A percentile compares a stretch with the other conserved stretches of the same genome.
Evolutionary conservation across 495 filamentous ascomycete genomes (phyloP).

Genomic region (Lepraria neglecta): DNA sequence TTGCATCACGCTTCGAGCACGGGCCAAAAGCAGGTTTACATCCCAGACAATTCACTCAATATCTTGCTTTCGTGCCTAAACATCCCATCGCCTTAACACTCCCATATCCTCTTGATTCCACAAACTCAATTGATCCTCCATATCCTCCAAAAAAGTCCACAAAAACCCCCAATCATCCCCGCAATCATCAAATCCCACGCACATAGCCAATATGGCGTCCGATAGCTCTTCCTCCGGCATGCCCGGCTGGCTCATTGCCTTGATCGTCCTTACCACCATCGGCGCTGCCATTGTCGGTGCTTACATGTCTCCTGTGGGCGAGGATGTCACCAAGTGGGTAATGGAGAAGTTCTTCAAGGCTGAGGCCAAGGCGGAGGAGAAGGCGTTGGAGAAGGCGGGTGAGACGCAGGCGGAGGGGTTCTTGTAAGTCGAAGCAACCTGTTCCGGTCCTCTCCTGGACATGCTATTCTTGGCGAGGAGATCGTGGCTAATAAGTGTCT

Average conservation of each 20-base stretch:
- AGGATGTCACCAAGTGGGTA: slow-evolving; percentile 15
- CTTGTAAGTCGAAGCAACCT: slow-evolving; percentile 11
- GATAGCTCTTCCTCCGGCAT: slow-evolving; percentile 1
- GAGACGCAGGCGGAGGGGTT: slow-evolving; percentile 19
- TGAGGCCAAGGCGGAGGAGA: slow-evolving; percentile 24
- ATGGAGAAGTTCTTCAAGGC: slow-evolving; percentile 24
- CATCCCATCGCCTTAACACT: background rate
- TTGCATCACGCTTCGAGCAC: background rate
- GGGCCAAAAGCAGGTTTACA: slow-evolving; percentile 4
- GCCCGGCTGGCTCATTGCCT: slow-evolving; percentile 3
- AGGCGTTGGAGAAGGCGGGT: slow-evolving; percentile 15
- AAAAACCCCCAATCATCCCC: slow-evolving; percentile 9
- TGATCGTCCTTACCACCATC: background rate
- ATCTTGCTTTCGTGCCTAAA: background rate
- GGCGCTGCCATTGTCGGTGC: background rate
- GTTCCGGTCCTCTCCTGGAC: background rate
- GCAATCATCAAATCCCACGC: background rate
- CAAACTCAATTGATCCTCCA: background rate
- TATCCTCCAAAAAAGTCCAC: background rate
- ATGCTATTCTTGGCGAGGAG: background rate
- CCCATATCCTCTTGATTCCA: background rate
- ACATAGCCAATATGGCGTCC: slow-evolving; percentile 9
- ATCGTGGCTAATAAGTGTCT: background rate
- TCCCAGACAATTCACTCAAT: too few species aligned
- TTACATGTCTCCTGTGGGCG: slow-evolving; percentile 18